Evolutionary conservation across 345 rosid species (phyloP).

Genomic region (Linum usitatissimum): DNA sequence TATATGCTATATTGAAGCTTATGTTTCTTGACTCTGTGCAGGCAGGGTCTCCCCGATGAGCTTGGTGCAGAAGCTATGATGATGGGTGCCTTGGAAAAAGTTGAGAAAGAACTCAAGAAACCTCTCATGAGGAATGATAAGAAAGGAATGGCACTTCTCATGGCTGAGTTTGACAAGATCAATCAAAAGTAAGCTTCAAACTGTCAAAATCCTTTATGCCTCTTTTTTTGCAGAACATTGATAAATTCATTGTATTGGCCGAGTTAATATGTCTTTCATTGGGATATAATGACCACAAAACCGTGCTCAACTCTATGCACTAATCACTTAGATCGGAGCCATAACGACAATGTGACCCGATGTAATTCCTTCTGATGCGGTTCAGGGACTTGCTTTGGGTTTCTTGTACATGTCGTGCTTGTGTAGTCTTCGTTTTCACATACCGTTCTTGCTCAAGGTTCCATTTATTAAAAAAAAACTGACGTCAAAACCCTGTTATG

Average conservation of each 20-base stretch:
- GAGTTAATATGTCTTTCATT: too few relatives aligned
- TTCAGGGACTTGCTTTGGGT: too few relatives aligned
- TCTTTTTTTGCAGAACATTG: too few relatives aligned
- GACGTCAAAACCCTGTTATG: neutral
- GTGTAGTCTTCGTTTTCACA: too few relatives aligned
- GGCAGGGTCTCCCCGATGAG: slow-evolving; percentile 78
- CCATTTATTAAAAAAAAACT: too few relatives aligned
- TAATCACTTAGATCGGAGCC: too few relatives aligned
- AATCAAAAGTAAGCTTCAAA: slow-evolving; percentile 57
- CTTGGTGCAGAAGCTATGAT: slow-evolving; percentile 90
- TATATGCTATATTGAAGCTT: neutral
- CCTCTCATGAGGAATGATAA: slow-evolving; percentile 89
- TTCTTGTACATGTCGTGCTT: too few relatives aligned
- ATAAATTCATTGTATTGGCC: neutral
- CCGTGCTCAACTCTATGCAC: too few relatives aligned
- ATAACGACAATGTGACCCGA: too few relatives aligned
- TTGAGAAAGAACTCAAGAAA: slow-evolving; percentile 80
- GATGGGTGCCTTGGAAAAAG: slow-evolving; percentile 90
- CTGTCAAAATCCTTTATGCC: neutral
- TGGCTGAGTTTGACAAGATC: slow-evolving; percentile 82
- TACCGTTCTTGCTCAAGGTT: too few relatives aligned
- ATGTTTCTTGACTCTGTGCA: slow-evolving; percentile 17
- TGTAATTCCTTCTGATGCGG: too few relatives aligned
- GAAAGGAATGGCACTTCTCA: slow-evolving; percentile 80
- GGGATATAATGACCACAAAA: neutral